Percentiles rank a stretch among this genome's conserved stretches.
Conservation (phyloP, 2,329 filamentous ascomycete genomes). For the Aspergillus versicolor region DNA sequence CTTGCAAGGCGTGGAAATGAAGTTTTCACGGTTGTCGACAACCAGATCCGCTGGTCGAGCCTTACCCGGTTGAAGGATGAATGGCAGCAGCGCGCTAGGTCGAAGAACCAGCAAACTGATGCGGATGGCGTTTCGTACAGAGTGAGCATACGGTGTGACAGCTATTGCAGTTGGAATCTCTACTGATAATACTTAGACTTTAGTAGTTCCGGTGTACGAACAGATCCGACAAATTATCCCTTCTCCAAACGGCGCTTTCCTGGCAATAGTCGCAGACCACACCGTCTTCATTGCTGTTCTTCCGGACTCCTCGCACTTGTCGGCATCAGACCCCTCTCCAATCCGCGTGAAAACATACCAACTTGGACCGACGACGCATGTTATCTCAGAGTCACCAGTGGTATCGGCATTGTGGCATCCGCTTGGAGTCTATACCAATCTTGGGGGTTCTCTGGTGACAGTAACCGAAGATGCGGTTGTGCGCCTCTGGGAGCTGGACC, state of each 20-base stretch:
- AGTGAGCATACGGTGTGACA: slow-evolving; percentile 21
- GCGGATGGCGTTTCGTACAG: slow-evolving; percentile 32
- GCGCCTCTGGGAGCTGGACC: slow-evolving; percentile 84
- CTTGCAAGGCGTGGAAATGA: slow-evolving; percentile 83
- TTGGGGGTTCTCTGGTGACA: slow-evolving; percentile 79
- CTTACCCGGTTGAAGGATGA: slow-evolving; percentile 73
- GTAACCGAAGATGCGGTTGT: slow-evolving; percentile 86
- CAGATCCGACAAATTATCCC: slow-evolving; percentile 82
- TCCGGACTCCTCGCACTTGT: slow-evolving; percentile 75
- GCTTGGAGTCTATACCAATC: slow-evolving; percentile 64
- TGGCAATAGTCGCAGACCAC: slow-evolving; percentile 82
- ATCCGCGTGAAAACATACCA: slow-evolving; percentile 85
- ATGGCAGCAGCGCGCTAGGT: slow-evolving; percentile 43
- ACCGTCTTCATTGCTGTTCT: slow-evolving; percentile 86
- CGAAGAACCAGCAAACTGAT: slow-evolving; percentile 27
- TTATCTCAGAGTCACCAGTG: slow-evolving; percentile 78
- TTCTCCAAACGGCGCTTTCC: slow-evolving; percentile 76
- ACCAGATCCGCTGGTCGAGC: slow-evolving; percentile 89
- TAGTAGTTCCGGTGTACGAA: slow-evolving; percentile 75
- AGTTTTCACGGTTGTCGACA: slow-evolving; percentile 83
- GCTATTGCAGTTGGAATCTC: neutral
- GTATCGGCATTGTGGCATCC: slow-evolving; percentile 90
- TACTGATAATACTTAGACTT: slow-evolving; percentile 52
- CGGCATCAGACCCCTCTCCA: slow-evolving; percentile 63
- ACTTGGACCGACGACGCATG: slow-evolving; percentile 87